phyloP scores from a whole-genome alignment of 2,329 filamentous ascomycete genomes.

The Chaetomiaceae sp. region DNA sequence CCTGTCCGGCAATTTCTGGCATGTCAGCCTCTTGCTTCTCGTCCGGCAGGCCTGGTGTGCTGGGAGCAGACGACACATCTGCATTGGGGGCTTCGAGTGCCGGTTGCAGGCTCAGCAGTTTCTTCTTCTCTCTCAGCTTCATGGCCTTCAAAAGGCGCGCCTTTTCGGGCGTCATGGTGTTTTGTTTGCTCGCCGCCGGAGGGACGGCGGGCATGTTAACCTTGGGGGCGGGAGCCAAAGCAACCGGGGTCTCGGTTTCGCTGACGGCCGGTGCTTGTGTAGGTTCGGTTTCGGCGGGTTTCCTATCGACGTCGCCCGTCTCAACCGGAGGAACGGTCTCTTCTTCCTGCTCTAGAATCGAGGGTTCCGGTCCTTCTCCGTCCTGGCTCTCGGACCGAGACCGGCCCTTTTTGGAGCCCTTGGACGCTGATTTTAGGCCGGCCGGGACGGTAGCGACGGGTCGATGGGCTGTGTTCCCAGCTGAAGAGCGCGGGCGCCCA shows the following conservation, averaged over 20 bases:
- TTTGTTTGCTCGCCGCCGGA: slow-evolving; percentile 41
- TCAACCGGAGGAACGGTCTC: slow-evolving; percentile 36
- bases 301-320: slow-evolving; percentile 31
- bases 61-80: slow-evolving; percentile 26
- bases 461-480: slow-evolving; percentile 54
- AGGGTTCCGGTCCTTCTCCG: slow-evolving; percentile 29
- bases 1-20: slow-evolving; percentile 23
- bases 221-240: slow-evolving; percentile 42
- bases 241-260: slow-evolving; percentile 38
- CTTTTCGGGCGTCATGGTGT: slow-evolving; percentile 78
- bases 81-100: slow-evolving; percentile 26
- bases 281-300: slow-evolving; percentile 25
- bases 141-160: slow-evolving; percentile 89
- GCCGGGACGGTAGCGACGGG: slow-evolving; percentile 76
- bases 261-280: slow-evolving; percentile 34
- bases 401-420: slow-evolving; percentile 50
- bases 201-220: slow-evolving; percentile 32
- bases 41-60: slow-evolving; percentile 30
- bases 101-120: slow-evolving; percentile 36
- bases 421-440: slow-evolving; percentile 67
- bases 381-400: slow-evolving; percentile 32
- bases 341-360: slow-evolving; percentile 36
- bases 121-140: slow-evolving; percentile 81
- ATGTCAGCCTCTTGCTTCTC: slow-evolving; percentile 33
- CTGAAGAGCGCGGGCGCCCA: slow-evolving; percentile 57